Conservation (phyloP, 352 stramenopile species). For the Phytophthora crassamura region DNA sequence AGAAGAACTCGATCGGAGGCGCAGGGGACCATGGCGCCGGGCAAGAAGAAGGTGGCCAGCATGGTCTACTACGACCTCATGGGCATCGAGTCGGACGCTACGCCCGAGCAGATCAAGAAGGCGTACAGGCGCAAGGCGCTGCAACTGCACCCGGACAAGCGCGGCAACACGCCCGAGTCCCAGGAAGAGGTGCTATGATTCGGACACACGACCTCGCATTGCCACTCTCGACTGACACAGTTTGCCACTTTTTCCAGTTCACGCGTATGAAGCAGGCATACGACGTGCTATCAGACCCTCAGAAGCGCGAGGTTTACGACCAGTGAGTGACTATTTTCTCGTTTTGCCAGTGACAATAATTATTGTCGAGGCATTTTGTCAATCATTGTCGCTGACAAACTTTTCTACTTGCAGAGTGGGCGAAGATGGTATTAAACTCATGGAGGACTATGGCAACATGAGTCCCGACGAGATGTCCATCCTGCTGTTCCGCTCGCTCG, state of each 20-base stretch:
- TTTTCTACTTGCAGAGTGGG: constrained; percentile 54
- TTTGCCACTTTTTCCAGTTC: constrained; percentile 59
- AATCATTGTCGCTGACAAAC: neutral
- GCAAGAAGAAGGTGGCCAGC: constrained; percentile 74
- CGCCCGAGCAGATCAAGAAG: constrained; percentile 91
- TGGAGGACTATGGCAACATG: constrained; percentile 89
- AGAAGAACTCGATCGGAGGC: constrained; percentile 19
- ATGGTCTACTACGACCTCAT: constrained; percentile 88
- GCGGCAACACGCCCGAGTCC: constrained; percentile 79
- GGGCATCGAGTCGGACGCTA: constrained; percentile 74
- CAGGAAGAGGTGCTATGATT: constrained; percentile 62
- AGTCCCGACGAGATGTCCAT: constrained; percentile 75
- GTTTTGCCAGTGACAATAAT: neutral
- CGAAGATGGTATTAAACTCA: constrained; percentile 89
- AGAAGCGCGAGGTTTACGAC: constrained; percentile 87
- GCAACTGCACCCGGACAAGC: constrained; percentile 93
- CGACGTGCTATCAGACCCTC: constrained; percentile 91
- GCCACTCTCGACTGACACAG: no score
- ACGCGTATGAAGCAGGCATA: constrained; percentile 93
- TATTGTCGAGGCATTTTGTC: neutral
- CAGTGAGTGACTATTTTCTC: constrained; percentile 43
- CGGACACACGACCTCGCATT: neutral
- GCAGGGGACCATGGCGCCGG: constrained; percentile 25
- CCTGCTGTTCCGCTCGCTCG: constrained; percentile 78
- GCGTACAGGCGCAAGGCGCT: constrained; percentile 92